Base-by-base conservation (phyloP, 1,284 basidiomycete species). In the Heterobasidion irregulare region DNA sequence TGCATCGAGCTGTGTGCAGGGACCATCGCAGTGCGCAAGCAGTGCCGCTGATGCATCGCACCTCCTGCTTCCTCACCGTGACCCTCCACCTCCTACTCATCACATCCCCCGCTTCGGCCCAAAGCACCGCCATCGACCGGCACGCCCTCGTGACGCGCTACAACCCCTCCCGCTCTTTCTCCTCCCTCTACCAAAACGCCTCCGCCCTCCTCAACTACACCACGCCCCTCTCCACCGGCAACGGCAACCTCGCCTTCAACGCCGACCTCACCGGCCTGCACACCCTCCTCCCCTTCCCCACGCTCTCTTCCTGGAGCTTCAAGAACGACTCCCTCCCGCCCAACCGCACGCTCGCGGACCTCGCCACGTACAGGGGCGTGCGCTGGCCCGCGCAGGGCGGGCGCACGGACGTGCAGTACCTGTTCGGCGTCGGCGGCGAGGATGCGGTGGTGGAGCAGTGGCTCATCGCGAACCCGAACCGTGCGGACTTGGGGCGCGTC, bases 221-320 rank as follows among this genome's bases (percentile, higher is more conserved):
- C 33, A 82, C 80, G 2, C 80, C 80, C 6, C 74, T 83, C 70
- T 80, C 82, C 64, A 71, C 82, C 50, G 82, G 82, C 8, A 84
- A 83, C 64, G 80, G 82, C 12, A 77, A 79, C 64, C 82, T 84
- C 59, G 81, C 80, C 5, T 83, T 84, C 59, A 78, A 78, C 15
- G 75, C 77, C 15, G 82, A 83, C 64, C 65, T 82, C 10, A 82
- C 81, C 1, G 78, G 79, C 9, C 70, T 83, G 18, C 80, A 83
- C 64, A 82, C 79, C 1, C 75, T 82, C 64, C 70, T 72, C 44
- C 79, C 80, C 6, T 82, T 74, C 65, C 75, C 75, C 9, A 82
- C 72, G 57, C 73, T 84, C 70, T 78, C 79, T 6, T 76, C 75
- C 15, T 82, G 80, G 81, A 79, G 76, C 1, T 83, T 79, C 79